A percentile compares a stretch with the other conserved stretches of the same genome.
Evolutionary conservation across 192 early-diverging fungal species (phyloP).

Genomic region (Radiomyces spectabilis): DNA sequence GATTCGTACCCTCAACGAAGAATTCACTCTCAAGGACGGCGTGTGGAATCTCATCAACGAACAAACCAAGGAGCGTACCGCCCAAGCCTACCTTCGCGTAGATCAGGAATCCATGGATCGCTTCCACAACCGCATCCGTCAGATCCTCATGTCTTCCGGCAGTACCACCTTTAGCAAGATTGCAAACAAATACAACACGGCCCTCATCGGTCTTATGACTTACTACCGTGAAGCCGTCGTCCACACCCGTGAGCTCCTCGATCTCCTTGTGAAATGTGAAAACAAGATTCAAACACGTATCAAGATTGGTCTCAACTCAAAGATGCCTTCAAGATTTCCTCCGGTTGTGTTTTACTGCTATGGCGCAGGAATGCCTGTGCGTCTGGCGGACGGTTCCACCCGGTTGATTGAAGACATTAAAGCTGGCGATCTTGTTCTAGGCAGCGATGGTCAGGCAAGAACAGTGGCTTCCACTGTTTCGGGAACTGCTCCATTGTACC

Average conservation of each 20-base stretch:
- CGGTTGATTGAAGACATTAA: too few species aligned
- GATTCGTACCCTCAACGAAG: slow-evolving; percentile 73
- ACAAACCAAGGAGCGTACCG: slow-evolving; percentile 95
- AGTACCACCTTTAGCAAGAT: slow-evolving; percentile 98
- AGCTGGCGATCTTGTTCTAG: too few species aligned
- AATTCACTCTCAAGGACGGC: slow-evolving; percentile 83
- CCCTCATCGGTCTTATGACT: slow-evolving; percentile 93
- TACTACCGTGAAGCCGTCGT: slow-evolving; percentile 98
- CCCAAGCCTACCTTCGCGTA: slow-evolving; percentile 94
- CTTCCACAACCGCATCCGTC: slow-evolving; percentile 94
- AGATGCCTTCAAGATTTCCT: slow-evolving; percentile 97
- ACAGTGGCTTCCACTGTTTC: too few species aligned
- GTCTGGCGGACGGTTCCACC: too few species aligned
- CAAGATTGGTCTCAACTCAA: slow-evolving; percentile 98
- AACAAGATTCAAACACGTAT: slow-evolving; percentile 99
- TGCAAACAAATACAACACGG: slow-evolving; percentile 92
- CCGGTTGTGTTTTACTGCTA: slow-evolving; percentile 83
- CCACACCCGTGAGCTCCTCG: slow-evolving; percentile 92
- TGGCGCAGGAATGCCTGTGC: neutral
- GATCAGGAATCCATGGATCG: slow-evolving; percentile 87
- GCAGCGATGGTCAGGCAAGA: too few species aligned
- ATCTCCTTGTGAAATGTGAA: slow-evolving; percentile 95
- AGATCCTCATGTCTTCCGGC: slow-evolving; percentile 97
- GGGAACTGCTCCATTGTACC: too few species aligned
- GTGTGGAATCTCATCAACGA: slow-evolving; percentile 96